Evolutionary conservation across 2,329 filamentous ascomycete genomes (phyloP), one percentile per base, ranked within the genome.

Genomic region (Elsinoe australis): DNA sequence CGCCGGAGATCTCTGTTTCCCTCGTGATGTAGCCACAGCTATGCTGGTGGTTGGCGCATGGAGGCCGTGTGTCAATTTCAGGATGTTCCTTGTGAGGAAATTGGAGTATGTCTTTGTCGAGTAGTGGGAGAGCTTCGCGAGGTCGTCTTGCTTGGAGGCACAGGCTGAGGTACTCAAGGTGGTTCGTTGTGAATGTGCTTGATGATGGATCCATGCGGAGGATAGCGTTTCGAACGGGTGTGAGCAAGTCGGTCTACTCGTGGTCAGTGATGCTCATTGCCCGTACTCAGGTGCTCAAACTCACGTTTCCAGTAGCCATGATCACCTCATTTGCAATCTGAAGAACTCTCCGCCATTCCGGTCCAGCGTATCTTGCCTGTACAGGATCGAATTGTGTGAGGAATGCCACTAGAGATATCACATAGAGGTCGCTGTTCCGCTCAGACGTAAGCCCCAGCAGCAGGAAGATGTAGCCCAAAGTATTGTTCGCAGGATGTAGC

Each of bases 21-120:
- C 67, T 58, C 15, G 78, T 79, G 33, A 89, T 79, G 65, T 78
- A 88, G 10, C 71, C 67, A 52, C 67, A 70, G 56, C 70, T 72
- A 33, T 66, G 58, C 29, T 63, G 61, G 42, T 67, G 61, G 31
- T 70, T 63, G 15, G 68, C 65, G 53, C 67, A 67, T 5, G 63
- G 58, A 0, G 65, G 57, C 5, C 66, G 67, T 42, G 66, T 66
- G 34, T 70, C 64, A 17, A 65, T 59, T 24, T 57, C 59, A 51
- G 61, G 61, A 14, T 53, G 34, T 3, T 52, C 46, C 14, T 55
- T 53, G 4, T 61, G 68, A 0, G 83, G 81, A 51, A 80, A 82
- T 55, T 80, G 83, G 51, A 83, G 73, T 50, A 86, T 79, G 47
- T 77, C 71, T 51, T 76, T 79, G 55, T 84, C 74, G 21, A 88